Percentiles rank a stretch among this genome's conserved stretches.
phyloP scores from a whole-genome alignment of 1,139 yeast genomes.

The Protomyces macrosporus region DNA sequence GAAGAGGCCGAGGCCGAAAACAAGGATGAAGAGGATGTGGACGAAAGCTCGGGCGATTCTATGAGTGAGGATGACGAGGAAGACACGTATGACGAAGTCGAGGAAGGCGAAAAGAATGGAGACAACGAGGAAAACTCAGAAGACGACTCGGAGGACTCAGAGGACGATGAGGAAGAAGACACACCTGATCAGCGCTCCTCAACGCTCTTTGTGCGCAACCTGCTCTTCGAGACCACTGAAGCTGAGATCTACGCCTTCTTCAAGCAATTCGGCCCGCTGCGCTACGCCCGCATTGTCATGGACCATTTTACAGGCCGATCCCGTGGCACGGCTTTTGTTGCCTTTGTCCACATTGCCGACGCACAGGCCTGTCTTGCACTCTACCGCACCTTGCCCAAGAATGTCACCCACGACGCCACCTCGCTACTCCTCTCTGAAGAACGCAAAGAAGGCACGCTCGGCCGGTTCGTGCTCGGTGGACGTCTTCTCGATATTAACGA shows the following conservation, averaged over 20 bases:
- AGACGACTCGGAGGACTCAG: slow-evolving; percentile 37
- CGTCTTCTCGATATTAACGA: slow-evolving; percentile 77
- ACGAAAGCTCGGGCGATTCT: slow-evolving; percentile 35
- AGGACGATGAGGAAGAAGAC: slow-evolving; percentile 37
- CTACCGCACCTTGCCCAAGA: slow-evolving; percentile 57
- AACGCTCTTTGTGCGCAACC: slow-evolving; percentile 76
- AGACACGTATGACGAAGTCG: slow-evolving; percentile 31
- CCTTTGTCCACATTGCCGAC: slow-evolving; percentile 60
- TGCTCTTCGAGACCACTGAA: slow-evolving; percentile 89
- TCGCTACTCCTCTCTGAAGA: slow-evolving; percentile 88
- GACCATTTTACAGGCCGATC: slow-evolving; percentile 83
- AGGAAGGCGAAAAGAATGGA: slow-evolving; percentile 9
- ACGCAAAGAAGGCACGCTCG: slow-evolving; percentile 43
- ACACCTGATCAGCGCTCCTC: slow-evolving; percentile 38
- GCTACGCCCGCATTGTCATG: slow-evolving; percentile 87
- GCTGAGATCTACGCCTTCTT: slow-evolving; percentile 76
- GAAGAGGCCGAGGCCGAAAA: slow-evolving; percentile 36
- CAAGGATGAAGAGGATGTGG: slow-evolving; percentile 37
- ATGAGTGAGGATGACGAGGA: slow-evolving; percentile 35
- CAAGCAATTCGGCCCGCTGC: slow-evolving; percentile 74
- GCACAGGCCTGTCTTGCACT: slow-evolving; percentile 63
- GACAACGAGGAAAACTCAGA: slow-evolving; percentile 34
- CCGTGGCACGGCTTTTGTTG: slow-evolving; percentile 92
- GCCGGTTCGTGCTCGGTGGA: slow-evolving; percentile 88
- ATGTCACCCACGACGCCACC: slow-evolving; percentile 38